phyloP scores from a whole-genome alignment of 2,329 filamentous ascomycete genomes.

The Blumeria hordei region DNA sequence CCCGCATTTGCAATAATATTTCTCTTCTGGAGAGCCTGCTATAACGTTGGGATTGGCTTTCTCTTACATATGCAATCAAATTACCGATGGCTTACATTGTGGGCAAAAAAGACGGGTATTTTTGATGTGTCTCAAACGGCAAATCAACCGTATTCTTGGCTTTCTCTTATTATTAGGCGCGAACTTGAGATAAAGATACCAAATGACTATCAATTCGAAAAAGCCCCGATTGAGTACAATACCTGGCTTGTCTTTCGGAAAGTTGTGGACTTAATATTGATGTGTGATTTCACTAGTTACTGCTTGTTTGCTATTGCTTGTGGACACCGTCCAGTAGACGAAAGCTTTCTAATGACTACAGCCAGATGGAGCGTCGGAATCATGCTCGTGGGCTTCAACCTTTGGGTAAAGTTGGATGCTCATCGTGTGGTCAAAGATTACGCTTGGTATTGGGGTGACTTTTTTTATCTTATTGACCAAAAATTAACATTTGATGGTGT shows the following conservation, averaged over 20 bases:
- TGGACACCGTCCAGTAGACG: slow-evolving; percentile 46
- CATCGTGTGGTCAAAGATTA: slow-evolving; percentile 97
- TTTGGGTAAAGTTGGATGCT: slow-evolving; percentile 96
- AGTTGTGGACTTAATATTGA: slow-evolving; percentile 85
- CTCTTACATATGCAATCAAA: slow-evolving; percentile 78
- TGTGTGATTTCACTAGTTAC: slow-evolving; percentile 97
- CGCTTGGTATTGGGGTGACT: slow-evolving; percentile 99
- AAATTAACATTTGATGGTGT: slow-evolving; percentile 95
- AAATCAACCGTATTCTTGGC: slow-evolving; percentile 55
- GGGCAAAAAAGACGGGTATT: slow-evolving; percentile 65
- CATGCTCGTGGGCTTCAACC: slow-evolving; percentile 67
- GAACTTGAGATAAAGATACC: slow-evolving; percentile 92
- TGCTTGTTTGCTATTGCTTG: slow-evolving; percentile 87
- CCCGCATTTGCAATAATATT: slow-evolving; percentile 66
- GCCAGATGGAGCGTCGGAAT: slow-evolving; percentile 62
- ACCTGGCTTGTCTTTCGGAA: slow-evolving; percentile 94
- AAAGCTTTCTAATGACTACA: slow-evolving; percentile 41
- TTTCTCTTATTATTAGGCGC: slow-evolving; percentile 64
- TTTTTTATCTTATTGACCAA: slow-evolving; percentile 96
- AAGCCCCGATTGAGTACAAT: slow-evolving; percentile 92
- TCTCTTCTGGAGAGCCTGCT: slow-evolving; percentile 74
- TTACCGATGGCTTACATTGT: slow-evolving; percentile 61
- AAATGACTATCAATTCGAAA: slow-evolving; percentile 77
- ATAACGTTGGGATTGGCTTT: slow-evolving; percentile 85
- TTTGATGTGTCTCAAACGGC: slow-evolving; percentile 69